Evolutionary conservation across 306 rosid genomes (phyloP).

Genomic region (Leucaena leucocephala): DNA sequence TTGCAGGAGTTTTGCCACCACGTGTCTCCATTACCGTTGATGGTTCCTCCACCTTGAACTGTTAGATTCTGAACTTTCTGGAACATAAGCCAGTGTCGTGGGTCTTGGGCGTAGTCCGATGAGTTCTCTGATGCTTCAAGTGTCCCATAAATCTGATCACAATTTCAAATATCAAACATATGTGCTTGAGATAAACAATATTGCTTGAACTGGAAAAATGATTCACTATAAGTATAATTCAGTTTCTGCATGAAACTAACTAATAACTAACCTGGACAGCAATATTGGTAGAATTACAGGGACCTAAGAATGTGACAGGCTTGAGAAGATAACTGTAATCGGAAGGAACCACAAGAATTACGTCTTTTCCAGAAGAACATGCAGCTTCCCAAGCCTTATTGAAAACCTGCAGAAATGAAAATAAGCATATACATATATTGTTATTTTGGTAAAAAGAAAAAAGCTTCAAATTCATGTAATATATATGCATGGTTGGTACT

Average conservation of each 20-base stretch:
- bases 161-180: too few species aligned
- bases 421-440: not conserved
- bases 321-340: conserved; percentile 55
- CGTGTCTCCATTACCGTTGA: conserved; percentile 67
- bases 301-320: conserved; percentile 64
- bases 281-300: conserved; percentile 57
- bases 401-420: conserved; percentile 52
- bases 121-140: conserved; percentile 56
- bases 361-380: conserved; percentile 45
- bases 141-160: conserved; percentile 54
- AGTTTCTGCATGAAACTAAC: not conserved
- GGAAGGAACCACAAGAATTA: conserved; percentile 42
- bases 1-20: conserved; percentile 90
- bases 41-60: conserved; percentile 70
- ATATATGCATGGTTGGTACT: too few species aligned
- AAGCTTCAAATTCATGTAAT: not conserved
- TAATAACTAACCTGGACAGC: conserved; percentile 45
- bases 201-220: not conserved
- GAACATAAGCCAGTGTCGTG: conserved; percentile 56
- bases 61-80: conserved; percentile 44
- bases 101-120: conserved; percentile 49
- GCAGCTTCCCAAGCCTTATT: conserved; percentile 65
- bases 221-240: not conserved
- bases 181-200: not conserved
- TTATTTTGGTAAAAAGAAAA: not conserved